Evolutionary conservation across 345 rosid genomes (phyloP).

Genomic region (Salix caprea): DNA sequence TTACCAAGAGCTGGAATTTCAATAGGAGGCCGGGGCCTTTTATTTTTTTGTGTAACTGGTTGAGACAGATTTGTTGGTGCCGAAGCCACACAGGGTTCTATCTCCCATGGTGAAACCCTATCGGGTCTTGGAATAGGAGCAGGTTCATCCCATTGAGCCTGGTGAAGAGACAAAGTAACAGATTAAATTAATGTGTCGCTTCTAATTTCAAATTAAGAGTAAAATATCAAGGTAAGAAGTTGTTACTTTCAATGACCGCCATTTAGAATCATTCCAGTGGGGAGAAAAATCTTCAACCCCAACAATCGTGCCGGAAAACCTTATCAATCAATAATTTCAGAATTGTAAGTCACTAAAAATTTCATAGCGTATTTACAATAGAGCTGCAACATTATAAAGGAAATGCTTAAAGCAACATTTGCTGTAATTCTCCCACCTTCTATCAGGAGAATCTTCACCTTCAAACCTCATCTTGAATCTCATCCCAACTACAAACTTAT

Average conservation of each 20-base stretch:
- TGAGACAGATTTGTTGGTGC: conserved; percentile 39
- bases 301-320: conserved; percentile 86
- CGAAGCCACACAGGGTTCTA: conserved; percentile 61
- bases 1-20: conserved; percentile 52
- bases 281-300: conserved; percentile 78
- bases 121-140: conserved; percentile 76
- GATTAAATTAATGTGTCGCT: not conserved
- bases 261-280: conserved; percentile 71
- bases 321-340: conserved; percentile 23
- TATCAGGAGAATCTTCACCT: conserved; percentile 87
- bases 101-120: conserved; percentile 94
- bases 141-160: conserved; percentile 98
- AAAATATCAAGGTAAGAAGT: not conserved
- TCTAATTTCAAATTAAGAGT: not conserved
- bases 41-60: conserved; percentile 44
- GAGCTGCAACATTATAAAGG: not conserved
- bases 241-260: conserved; percentile 84
- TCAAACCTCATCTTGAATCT: conserved; percentile 89
- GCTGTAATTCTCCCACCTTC: conserved; percentile 48
- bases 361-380: not conserved
- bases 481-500: conserved; percentile 69
- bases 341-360: not conserved
- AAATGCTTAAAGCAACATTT: not conserved
- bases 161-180: not conserved
- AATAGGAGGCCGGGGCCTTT: conserved; percentile 58